Conservation (phyloP, 768 basidiomycete species). For the Pisolithus microcarpus region DNA sequence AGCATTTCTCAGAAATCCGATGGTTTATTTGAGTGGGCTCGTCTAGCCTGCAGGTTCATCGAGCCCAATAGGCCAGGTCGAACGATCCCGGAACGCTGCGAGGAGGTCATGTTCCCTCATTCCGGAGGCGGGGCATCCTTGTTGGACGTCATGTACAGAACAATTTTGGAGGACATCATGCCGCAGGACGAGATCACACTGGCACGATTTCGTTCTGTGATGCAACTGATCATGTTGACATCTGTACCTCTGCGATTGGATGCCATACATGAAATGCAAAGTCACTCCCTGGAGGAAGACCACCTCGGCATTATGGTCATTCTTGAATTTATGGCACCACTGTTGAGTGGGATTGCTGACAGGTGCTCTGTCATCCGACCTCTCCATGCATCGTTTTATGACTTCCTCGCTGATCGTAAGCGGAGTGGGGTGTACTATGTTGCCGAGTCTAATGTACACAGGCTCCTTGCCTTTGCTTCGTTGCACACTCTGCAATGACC, state of each 20-base stretch:
- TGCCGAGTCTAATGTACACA: too few species aligned
- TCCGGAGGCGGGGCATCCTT: too few species aligned
- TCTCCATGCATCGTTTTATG: conserved; percentile 23
- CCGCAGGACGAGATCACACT: neutral
- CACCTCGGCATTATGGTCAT: neutral
- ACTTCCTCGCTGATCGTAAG: conserved; percentile 13
- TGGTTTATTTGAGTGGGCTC: too few species aligned
- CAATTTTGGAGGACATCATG: neutral
- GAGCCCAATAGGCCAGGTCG: too few species aligned
- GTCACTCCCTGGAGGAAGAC: neutral
- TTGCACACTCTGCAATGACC: too few species aligned
- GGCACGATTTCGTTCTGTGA: neutral
- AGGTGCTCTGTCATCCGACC: conserved; percentile 6
- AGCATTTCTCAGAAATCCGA: too few species aligned
- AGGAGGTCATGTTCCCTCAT: too few species aligned
- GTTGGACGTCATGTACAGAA: too few species aligned
- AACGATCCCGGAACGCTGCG: too few species aligned
- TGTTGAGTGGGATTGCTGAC: conserved; percentile 3
- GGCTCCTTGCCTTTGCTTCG: too few species aligned
- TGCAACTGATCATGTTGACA: neutral
- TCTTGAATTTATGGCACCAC: too few species aligned
- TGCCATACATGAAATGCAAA: neutral
- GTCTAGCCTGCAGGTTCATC: too few species aligned
- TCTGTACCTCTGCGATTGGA: neutral
- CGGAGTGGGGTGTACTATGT: conserved; percentile 2